Evolutionary conservation across 306 rosid species (phyloP).

Genomic region (Gillenia trifoliata): DNA sequence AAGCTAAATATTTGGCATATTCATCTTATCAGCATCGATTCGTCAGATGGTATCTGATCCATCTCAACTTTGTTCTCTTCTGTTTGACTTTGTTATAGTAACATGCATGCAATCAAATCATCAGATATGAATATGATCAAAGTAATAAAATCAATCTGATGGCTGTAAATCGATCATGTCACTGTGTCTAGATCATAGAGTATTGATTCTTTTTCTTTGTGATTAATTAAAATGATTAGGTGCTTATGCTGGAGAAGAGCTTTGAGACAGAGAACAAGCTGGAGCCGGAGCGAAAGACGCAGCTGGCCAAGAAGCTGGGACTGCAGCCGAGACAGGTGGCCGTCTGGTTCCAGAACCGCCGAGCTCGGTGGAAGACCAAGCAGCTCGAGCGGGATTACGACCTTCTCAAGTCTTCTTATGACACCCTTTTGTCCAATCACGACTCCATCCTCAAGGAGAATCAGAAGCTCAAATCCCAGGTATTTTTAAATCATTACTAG

Average conservation of each 20-base stretch:
- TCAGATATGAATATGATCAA: no score
- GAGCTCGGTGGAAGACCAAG: slow-evolving; percentile 99
- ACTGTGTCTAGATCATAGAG: background rate
- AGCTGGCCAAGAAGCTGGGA: slow-evolving; percentile 90
- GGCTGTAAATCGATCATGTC: no score
- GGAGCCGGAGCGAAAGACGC: slow-evolving; percentile 91
- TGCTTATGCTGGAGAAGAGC: slow-evolving; percentile 86
- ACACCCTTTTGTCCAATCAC: slow-evolving; percentile 57
- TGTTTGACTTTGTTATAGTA: background rate
- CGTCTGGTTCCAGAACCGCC: slow-evolving; percentile 98
- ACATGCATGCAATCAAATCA: no score
- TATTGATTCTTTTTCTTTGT: background rate
- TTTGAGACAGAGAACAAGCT: slow-evolving; percentile 96
- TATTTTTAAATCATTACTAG: slow-evolving; percentile 17
- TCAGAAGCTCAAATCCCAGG: slow-evolving; percentile 88
- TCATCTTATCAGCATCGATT: background rate
- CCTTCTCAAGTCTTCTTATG: slow-evolving; percentile 80
- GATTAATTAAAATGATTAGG: slow-evolving; percentile 37
- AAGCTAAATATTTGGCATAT: background rate
- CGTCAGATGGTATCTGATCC: background rate
- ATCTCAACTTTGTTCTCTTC: background rate
- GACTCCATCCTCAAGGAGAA: slow-evolving; percentile 73
- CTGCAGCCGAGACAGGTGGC: slow-evolving; percentile 98
- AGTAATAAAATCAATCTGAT: no score
- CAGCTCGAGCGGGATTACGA: slow-evolving; percentile 97